Evolutionary conservation across 129 eudicot species (phyloP), one percentile per base, ranked within the genome.

Genomic region (Chrysanthemum seticuspe): DNA sequence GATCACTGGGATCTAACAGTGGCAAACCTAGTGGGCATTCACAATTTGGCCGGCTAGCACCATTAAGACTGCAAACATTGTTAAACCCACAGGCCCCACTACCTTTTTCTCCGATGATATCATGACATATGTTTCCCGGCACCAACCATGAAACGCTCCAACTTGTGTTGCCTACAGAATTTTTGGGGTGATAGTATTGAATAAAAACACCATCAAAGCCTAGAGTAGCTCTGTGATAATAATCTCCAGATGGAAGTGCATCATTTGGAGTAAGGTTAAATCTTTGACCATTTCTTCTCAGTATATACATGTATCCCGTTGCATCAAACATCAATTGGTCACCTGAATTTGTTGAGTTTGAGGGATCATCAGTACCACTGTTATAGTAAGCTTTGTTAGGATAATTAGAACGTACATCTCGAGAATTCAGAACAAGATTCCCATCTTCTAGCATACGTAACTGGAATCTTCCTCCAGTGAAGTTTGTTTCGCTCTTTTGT

Each of bases 1-100:
- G 53, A 68, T 71, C 78, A 67, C 4, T 72, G 7, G 83, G 80
- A 81, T 88, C 90, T 3, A 78, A 47, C 77, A 73, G 48, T 1
- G 83, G 69, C 34, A 74, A 85, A 36, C 80, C 83, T 8, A 0
- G 44, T 8, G 95, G 86, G 77, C 95, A 88, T 50, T 72, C 70
- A 76, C 95, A 85, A 0, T 1, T 73, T 11, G 86, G 81, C 68
- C 76, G 81, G 52, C 54, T 67, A 29, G 31, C 51, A 44, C 29
- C 67, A 49, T 78, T 68, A 23, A 83, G 47, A 18, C 47, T 57
- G 82, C 96, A 86, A 6, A 76, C 48, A 45, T 84, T 84, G 79
- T 89, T 89, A 16, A 34, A 59, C 27, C 96, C 96, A 66, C 92
- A 89, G 49, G 75, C 81, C 18, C 84, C 83, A 1, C 78, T 68